A percentile compares a stretch with the other conserved stretches of the same genome.
phyloP scores from a whole-genome alignment of 345 rosid genomes.

The Salix viminalis region DNA sequence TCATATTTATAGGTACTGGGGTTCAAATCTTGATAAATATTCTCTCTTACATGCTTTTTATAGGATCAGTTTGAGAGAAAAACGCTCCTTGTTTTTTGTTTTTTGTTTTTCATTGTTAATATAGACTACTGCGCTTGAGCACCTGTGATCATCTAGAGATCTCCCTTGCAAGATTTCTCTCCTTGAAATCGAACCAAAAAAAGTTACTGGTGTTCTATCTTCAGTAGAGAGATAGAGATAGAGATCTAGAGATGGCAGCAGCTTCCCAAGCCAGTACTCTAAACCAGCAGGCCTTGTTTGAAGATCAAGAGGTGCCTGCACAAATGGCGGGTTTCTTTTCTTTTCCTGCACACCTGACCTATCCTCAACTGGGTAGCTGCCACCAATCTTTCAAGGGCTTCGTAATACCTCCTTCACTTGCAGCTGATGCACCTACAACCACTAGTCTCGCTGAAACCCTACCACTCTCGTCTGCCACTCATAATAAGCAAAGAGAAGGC shows the following conservation, averaged over 20 bases:
- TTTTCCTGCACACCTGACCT: conserved; percentile 40
- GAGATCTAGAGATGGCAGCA: conserved; percentile 47
- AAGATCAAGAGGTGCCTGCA: conserved; percentile 46
- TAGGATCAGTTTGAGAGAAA: conserved; percentile 18
- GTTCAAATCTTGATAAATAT: conserved; percentile 9
- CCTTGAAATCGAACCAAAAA: background rate
- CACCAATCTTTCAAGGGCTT: conserved; percentile 37
- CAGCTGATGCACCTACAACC: conserved; percentile 18
- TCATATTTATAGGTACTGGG: conserved; percentile 15
- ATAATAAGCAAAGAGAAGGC: conserved; percentile 40
- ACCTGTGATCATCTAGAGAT: background rate
- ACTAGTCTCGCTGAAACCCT: conserved; percentile 54
- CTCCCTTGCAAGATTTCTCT: background rate
- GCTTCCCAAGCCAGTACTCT: conserved; percentile 40
- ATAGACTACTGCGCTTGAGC: background rate
- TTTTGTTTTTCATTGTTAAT: background rate
- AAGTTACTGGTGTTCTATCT: background rate
- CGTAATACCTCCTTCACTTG: conserved; percentile 23
- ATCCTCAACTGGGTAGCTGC: conserved; percentile 30
- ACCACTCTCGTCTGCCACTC: conserved; percentile 38
- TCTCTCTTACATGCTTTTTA: conserved; percentile 3
- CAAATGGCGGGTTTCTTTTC: conserved; percentile 53
- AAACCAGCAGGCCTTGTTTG: conserved; percentile 46
- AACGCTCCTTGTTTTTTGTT: background rate
- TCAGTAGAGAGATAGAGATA: conserved; percentile 13